Evolutionary conservation across 78 protist genomes (phyloP).

Genomic region (Speleostelium caveatum): DNA sequence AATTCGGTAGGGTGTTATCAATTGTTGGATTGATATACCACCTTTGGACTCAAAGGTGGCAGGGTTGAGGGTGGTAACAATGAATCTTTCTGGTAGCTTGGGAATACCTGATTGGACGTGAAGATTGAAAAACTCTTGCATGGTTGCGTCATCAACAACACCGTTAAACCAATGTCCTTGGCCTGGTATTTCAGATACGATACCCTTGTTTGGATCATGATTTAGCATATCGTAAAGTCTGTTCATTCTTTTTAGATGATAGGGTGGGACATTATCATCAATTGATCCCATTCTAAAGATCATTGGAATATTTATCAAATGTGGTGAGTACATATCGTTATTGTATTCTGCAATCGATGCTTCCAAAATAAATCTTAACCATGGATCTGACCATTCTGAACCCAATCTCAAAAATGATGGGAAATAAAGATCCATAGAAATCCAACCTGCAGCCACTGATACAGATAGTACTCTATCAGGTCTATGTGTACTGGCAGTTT

Average conservation of each 20-base stretch:
- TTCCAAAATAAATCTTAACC: constrained; percentile 33
- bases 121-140: constrained; percentile 69
- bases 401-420: constrained; percentile 55
- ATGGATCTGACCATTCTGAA: constrained; percentile 26
- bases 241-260: constrained; percentile 34
- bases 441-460: constrained; percentile 80
- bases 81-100: constrained; percentile 12
- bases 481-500: constrained; percentile 7
- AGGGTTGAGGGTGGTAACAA: constrained; percentile 44
- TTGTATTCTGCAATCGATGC: constrained; percentile 35
- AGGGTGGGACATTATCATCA: constrained; percentile 79
- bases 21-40: constrained; percentile 41
- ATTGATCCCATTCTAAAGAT: constrained; percentile 23
- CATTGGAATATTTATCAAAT: constrained; percentile 30
- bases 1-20: neutral
- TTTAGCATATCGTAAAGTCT: constrained; percentile 39
- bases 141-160: constrained; percentile 74
- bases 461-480: constrained; percentile 41
- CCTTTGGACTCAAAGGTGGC: constrained; percentile 14
- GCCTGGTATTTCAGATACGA: constrained; percentile 29
- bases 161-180: constrained; percentile 81
- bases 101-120: neutral
- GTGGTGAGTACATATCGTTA: constrained; percentile 32
- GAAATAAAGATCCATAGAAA: constrained; percentile 13
- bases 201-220: constrained; percentile 3